A percentile compares a stretch with the other conserved stretches of the same genome.
Conservation (phyloP, 257 asterid species). For the Marsdenia floribunda region DNA sequence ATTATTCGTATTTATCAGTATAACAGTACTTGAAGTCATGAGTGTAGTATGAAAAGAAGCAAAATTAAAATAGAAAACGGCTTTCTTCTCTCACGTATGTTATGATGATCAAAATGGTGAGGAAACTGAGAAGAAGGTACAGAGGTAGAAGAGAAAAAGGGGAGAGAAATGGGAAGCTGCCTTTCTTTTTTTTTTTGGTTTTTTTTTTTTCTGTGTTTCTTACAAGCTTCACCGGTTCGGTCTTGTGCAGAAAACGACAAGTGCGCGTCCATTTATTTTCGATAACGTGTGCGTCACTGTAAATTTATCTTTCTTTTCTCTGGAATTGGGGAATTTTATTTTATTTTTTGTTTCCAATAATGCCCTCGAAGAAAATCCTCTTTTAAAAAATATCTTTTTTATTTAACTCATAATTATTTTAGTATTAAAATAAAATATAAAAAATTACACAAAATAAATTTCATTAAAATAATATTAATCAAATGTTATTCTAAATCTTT, state of each 20-base stretch:
- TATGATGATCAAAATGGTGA: not conserved
- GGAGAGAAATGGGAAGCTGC: constrained; percentile 21
- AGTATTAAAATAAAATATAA: too few relatives aligned
- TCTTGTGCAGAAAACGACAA: constrained; percentile 27
- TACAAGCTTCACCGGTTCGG: not conserved
- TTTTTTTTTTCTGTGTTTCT: constrained; percentile 1
- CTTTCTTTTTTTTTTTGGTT: not conserved
- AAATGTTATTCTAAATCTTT: too few relatives aligned
- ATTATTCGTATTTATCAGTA: not conserved
- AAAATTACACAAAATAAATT: too few relatives aligned
- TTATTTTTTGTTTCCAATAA: not conserved
- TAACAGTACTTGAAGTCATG: not conserved
- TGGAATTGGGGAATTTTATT: not conserved
- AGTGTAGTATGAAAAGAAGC: not conserved
- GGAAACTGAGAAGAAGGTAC: constrained; percentile 42
- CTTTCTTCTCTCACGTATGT: not conserved
- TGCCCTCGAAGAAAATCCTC: not conserved
- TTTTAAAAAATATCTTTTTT: too few relatives aligned
- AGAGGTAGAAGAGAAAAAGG: constrained; percentile 1
- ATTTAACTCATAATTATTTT: too few relatives aligned
- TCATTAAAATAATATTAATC: too few relatives aligned
- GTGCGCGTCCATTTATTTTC: constrained; percentile 10
- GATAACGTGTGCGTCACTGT: constrained; percentile 10
- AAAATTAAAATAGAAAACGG: constrained; percentile 9
- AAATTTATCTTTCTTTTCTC: not conserved